These are phyloP conservation scores for Rhodotorula babjevae DNA, from an alignment of 768 basidiomycete genomes.

Conservation along the genomic window DNA sequence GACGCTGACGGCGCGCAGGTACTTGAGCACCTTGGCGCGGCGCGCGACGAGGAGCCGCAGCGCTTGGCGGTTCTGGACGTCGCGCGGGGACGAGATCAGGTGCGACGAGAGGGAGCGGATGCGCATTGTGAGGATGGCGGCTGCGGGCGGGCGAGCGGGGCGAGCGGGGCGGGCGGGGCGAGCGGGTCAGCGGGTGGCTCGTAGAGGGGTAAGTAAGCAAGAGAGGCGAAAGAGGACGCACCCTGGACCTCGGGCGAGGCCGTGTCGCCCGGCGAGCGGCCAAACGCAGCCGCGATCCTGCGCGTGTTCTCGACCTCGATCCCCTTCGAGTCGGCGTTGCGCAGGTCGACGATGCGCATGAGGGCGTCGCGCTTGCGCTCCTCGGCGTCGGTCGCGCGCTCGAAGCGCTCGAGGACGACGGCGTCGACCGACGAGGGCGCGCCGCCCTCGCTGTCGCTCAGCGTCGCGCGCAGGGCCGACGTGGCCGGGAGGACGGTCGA, in stretches of 20 bases:
- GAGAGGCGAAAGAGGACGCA: conserved; percentile 50
- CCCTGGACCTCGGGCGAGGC: conserved; percentile 89
- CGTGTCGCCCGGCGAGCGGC: conserved; percentile 66
- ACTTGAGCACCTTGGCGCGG: conserved; percentile 73
- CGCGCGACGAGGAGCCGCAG: conserved; percentile 74
- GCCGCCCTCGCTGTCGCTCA: conserved; percentile 9
- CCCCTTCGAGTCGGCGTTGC: conserved; percentile 81
- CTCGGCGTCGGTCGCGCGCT: conserved; percentile 35
- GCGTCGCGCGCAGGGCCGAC: conserved; percentile 19
- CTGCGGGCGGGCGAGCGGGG: conserved; percentile 51
- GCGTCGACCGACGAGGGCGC: conserved; percentile 19
- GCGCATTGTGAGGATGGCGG: conserved; percentile 75
- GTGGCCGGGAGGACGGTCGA: conserved; percentile 20
- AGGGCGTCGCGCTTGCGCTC: conserved; percentile 50
- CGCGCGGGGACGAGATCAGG: conserved; percentile 59
- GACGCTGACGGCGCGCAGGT: conserved; percentile 62
- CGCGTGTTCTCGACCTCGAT: conserved; percentile 79
- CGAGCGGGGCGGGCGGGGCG: no score
- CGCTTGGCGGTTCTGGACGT: conserved; percentile 68
- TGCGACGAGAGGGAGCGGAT: conserved; percentile 80
- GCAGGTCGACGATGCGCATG: conserved; percentile 69
- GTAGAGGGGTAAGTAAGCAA: background rate
- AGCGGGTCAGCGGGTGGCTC: no score
- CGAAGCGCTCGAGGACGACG: conserved; percentile 22
- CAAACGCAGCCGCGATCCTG: conserved; percentile 74